These are phyloP conservation scores for Stylosanthes scabra DNA, from an alignment of 331 rosid species.

Conservation along the genomic window DNA sequence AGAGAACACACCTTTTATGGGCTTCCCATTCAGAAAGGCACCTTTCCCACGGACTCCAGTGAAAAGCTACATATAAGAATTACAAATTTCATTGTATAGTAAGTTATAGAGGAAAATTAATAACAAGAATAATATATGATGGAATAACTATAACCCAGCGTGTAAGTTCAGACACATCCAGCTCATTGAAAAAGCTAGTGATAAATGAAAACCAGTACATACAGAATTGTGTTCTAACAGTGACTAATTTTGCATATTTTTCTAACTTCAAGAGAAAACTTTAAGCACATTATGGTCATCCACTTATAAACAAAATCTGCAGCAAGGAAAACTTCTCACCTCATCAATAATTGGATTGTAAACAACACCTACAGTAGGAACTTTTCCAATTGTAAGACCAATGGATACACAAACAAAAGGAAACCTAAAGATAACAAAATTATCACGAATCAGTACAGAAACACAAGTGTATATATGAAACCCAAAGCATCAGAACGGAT, in stretches of 20 bases:
- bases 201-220: constrained; percentile 12
- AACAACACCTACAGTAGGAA: constrained; percentile 89
- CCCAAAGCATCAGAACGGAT: constrained; percentile 35
- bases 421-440: constrained; percentile 58
- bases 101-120: constrained; percentile 15
- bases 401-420: constrained; percentile 97
- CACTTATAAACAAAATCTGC: constrained; percentile 1
- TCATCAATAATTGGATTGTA: constrained; percentile 92
- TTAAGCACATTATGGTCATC: not conserved
- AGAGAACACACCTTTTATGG: constrained; percentile 72
- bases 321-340: constrained; percentile 58
- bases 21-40: constrained; percentile 82
- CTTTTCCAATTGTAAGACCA: constrained; percentile 90
- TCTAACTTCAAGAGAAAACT: constrained; percentile 13
- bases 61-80: constrained; percentile 67
- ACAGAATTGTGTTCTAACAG: constrained; percentile 4
- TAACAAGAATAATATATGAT: constrained; percentile 4
- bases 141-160: constrained; percentile 3
- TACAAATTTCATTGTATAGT: constrained; percentile 32
- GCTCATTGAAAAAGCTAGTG: not conserved
- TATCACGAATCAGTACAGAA: constrained; percentile 3
- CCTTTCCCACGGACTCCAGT: constrained; percentile 86
- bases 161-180: not conserved
- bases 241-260: not conserved
- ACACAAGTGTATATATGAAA: not conserved